Conservation (phyloP, 441 rosid genomes). For the Gossypium schwendimanii region DNA sequence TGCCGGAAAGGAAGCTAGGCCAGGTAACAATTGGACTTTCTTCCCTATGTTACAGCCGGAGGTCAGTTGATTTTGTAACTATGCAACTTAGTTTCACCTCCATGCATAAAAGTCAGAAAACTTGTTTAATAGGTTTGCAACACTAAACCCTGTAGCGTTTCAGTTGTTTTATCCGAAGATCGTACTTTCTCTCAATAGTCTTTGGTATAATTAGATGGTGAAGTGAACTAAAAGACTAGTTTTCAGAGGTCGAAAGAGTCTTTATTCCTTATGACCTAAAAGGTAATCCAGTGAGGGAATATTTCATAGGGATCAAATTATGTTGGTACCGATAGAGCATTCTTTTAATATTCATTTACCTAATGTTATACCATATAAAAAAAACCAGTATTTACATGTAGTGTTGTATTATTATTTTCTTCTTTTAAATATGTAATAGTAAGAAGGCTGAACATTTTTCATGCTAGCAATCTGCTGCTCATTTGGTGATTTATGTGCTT, state of each 20-base stretch:
- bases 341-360: slow-evolving; percentile 22
- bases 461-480: not conserved
- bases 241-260: slow-evolving; percentile 12
- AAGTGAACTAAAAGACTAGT: slow-evolving; percentile 10
- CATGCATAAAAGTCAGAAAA: not conserved
- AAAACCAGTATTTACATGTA: not conserved
- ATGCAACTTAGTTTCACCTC: slow-evolving; percentile 1
- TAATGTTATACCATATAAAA: slow-evolving; percentile 22
- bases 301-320: slow-evolving; percentile 22
- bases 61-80: slow-evolving; percentile 44
- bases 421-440: slow-evolving; percentile 26
- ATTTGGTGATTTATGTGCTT: not conserved
- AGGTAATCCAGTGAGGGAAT: slow-evolving; percentile 11
- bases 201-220: slow-evolving; percentile 8
- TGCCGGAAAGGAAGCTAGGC: slow-evolving; percentile 51
- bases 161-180: slow-evolving; percentile 27
- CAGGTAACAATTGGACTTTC: slow-evolving; percentile 71
- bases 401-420: slow-evolving; percentile 1
- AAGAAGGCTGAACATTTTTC: not conserved
- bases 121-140: not conserved
- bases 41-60: slow-evolving; percentile 82
- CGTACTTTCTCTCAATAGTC: slow-evolving; percentile 7
- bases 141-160: slow-evolving; percentile 14
- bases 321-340: slow-evolving; percentile 25
- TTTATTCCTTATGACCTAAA: slow-evolving; percentile 14